phyloP scores from a whole-genome alignment of 257 asterid species.

The Solanum chmielewskii region DNA sequence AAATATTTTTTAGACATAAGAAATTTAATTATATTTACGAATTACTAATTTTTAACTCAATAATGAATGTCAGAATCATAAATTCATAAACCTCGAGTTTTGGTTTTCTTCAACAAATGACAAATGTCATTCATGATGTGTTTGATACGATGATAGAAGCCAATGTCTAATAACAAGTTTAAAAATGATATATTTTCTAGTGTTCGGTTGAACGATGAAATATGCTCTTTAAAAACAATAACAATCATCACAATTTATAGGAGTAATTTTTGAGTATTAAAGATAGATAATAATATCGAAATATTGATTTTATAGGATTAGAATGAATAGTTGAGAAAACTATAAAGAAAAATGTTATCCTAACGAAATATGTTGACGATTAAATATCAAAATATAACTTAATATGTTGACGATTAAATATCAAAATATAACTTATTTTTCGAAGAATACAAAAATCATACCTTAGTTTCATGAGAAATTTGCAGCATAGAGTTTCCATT shows the following conservation, averaged over 20 bases:
- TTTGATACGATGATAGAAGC: not conserved
- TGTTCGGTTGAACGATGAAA: not conserved
- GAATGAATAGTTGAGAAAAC: no score
- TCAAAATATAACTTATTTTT: not conserved
- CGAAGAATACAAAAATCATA: not conserved
- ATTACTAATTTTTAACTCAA: not conserved
- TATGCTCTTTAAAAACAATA: not conserved
- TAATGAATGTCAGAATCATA: no score
- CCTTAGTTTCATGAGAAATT: conserved; percentile 24
- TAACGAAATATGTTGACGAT: not conserved
- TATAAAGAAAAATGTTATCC: no score
- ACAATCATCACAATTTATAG: not conserved
- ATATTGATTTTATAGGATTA: no score
- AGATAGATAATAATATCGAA: no score
- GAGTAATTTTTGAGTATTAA: not conserved
- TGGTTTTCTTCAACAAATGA: not conserved
- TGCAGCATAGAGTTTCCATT: conserved; percentile 33
- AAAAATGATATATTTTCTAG: no score
- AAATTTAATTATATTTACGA: not conserved
- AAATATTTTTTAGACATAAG: not conserved
- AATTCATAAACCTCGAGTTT: not conserved
- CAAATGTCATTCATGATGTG: not conserved
- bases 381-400: not conserved
- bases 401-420: not conserved
- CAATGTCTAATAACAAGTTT: not conserved